phyloP scores from a whole-genome alignment of 2,329 filamentous ascomycete species.

The Cladophialophora immunda region DNA sequence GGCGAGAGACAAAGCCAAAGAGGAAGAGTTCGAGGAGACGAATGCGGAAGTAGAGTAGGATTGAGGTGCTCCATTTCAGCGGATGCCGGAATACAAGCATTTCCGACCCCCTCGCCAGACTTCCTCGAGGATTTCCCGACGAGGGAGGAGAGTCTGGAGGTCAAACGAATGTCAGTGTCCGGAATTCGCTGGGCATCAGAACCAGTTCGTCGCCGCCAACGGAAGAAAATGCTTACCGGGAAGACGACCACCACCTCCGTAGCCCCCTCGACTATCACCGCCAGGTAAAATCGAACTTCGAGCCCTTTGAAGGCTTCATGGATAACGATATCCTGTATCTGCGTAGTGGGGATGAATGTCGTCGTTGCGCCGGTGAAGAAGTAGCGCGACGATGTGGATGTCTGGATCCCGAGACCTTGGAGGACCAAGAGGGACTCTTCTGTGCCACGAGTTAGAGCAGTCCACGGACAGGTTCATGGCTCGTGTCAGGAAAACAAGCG shows the following conservation, averaged over 20 bases:
- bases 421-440: conserved; percentile 90
- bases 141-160: conserved; percentile 71
- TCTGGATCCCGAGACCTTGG: conserved; percentile 89
- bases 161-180: conserved; percentile 1
- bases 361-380: conserved; percentile 71
- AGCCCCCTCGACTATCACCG: conserved; percentile 89
- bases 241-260: conserved; percentile 94
- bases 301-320: conserved; percentile 95
- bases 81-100: conserved; percentile 74
- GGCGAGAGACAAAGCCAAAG: conserved; percentile 46
- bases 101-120: conserved; percentile 88
- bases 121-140: conserved; percentile 77
- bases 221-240: conserved; percentile 64
- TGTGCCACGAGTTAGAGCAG: conserved; percentile 50
- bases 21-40: conserved; percentile 33
- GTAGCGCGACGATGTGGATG: conserved; percentile 73
- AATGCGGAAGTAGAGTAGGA: conserved; percentile 17
- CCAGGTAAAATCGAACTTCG: conserved; percentile 86
- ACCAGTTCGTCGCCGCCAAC: not conserved
- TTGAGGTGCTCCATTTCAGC: conserved; percentile 18
- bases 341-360: conserved; percentile 87
- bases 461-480: too few relatives aligned
- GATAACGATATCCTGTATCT: conserved; percentile 91
- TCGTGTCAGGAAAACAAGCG: conserved; percentile 47
- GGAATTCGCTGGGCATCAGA: not conserved